Percentiles rank a stretch among this genome's conserved stretches.
Conservation (phyloP, 352 stramenopile genomes). For the Phytophthora tentaculata region DNA sequence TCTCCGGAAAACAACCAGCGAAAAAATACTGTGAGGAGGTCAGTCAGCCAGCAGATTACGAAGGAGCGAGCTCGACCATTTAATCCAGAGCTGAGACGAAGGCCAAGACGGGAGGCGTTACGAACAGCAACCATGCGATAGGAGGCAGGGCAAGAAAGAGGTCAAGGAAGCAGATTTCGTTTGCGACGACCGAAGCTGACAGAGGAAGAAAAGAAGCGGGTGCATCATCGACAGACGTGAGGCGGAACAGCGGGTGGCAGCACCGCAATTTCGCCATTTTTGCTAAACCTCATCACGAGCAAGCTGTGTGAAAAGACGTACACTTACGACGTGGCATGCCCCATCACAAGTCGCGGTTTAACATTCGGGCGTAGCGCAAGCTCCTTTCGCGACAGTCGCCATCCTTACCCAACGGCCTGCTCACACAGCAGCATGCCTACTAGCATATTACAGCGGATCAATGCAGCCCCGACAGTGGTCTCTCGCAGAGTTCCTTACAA, state of each 20-base stretch:
- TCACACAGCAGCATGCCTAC: constrained; percentile 3
- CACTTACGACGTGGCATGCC: background rate
- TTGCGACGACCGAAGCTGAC: constrained; percentile 30
- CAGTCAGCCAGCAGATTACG: constrained; percentile 27
- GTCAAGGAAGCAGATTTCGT: constrained; percentile 25
- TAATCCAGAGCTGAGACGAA: constrained; percentile 34
- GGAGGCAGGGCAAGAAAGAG: constrained; percentile 26
- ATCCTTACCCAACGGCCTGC: background rate
- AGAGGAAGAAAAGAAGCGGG: constrained; percentile 14
- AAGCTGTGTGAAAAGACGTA: background rate
- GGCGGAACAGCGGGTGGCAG: constrained; percentile 17
- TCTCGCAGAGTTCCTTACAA: background rate
- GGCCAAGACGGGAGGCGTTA: constrained; percentile 24
- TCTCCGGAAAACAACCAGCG: constrained; percentile 36
- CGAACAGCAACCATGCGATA: constrained; percentile 33
- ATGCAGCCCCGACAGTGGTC: no score
- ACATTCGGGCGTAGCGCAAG: constrained; percentile 6
- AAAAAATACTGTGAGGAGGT: constrained; percentile 9
- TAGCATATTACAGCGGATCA: background rate
- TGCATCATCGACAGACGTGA: constrained; percentile 11
- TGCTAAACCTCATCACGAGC: background rate
- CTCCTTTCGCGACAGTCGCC: background rate
- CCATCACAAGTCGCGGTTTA: constrained; percentile 7
- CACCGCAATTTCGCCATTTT: constrained; percentile 4
- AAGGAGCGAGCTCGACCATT: constrained; percentile 19